Evolutionary conservation across 768 basidiomycete genomes (phyloP).

Genomic region (Suillus weaverae): DNA sequence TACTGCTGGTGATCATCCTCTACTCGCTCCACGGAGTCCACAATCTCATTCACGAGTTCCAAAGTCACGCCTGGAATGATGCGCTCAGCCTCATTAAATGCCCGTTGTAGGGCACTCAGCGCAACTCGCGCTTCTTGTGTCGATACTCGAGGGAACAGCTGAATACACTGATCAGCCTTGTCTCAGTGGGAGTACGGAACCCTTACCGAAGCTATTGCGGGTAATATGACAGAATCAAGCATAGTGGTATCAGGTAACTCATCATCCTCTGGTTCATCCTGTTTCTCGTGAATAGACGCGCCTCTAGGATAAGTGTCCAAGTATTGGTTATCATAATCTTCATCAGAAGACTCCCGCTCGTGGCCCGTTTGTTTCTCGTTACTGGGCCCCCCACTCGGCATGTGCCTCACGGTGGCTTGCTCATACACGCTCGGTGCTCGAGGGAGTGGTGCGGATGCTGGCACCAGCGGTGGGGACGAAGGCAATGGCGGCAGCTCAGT

Average conservation of each 20-base stretch:
- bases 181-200: background rate
- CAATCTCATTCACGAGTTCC: slow-evolving; percentile 66
- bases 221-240: slow-evolving; percentile 92
- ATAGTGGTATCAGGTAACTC: slow-evolving; percentile 81
- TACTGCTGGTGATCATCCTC: slow-evolving; percentile 47
- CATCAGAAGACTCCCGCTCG: slow-evolving; percentile 56
- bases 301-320: slow-evolving; percentile 48
- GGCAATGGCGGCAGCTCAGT: slow-evolving; percentile 65
- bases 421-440: slow-evolving; percentile 42
- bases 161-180: background rate
- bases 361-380: slow-evolving; percentile 31
- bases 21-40: slow-evolving; percentile 89
- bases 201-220: slow-evolving; percentile 92
- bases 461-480: slow-evolving; percentile 51
- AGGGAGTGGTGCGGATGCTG: slow-evolving; percentile 38
- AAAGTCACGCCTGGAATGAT: slow-evolving; percentile 93
- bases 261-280: slow-evolving; percentile 48
- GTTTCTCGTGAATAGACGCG: slow-evolving; percentile 33
- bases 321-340: slow-evolving; percentile 63
- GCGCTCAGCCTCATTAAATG: slow-evolving; percentile 93
- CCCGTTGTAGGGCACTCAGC: slow-evolving; percentile 87
- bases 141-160: slow-evolving; percentile 68
- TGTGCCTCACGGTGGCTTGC: slow-evolving; percentile 70
- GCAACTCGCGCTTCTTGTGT: slow-evolving; percentile 90
- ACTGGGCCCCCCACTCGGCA: slow-evolving; percentile 34